These are phyloP conservation scores for Plectosphaerella plurivora DNA, from an alignment of 2,329 filamentous ascomycete species.

Conservation along the genomic window DNA sequence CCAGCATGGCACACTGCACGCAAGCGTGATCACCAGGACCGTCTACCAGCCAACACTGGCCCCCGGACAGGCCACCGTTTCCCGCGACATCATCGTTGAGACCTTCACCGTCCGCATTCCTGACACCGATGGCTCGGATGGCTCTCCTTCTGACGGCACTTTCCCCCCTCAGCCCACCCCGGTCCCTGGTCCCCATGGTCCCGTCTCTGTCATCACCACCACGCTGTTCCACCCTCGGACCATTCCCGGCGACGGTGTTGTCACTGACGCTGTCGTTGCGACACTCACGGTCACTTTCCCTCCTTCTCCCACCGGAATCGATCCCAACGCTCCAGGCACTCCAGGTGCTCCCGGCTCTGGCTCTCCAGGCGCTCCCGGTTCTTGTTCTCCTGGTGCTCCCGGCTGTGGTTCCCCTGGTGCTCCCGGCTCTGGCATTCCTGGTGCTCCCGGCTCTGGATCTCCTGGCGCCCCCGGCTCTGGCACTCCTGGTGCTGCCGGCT, in stretches of 20 bases:
- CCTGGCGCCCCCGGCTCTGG: no score
- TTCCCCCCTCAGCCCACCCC: background rate
- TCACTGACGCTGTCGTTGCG: conserved; percentile 10
- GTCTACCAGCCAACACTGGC: background rate
- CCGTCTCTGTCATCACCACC: conserved; percentile 8
- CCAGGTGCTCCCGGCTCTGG: conserved; percentile 7
- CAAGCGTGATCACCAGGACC: conserved; percentile 1
- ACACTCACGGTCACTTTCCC: conserved; percentile 20
- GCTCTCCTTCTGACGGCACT: background rate
- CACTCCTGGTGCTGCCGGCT: background rate
- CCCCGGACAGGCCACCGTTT: background rate
- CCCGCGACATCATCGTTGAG: background rate
- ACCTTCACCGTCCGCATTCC: background rate
- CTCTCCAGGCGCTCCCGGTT: background rate
- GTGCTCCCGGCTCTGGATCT: background rate
- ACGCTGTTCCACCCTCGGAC: conserved; percentile 8
- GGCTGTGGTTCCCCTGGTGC: background rate
- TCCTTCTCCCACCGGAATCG: conserved; percentile 4
- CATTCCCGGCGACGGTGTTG: conserved; percentile 2
- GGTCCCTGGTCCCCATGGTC: background rate
- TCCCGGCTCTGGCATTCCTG: conserved; percentile 4
- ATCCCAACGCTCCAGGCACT: background rate
- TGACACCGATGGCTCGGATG: background rate
- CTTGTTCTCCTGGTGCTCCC: background rate
- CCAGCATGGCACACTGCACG: background rate